phyloP scores from a whole-genome alignment of 371 early-diverging fungal genomes.

The Batkoa obscura region DNA sequence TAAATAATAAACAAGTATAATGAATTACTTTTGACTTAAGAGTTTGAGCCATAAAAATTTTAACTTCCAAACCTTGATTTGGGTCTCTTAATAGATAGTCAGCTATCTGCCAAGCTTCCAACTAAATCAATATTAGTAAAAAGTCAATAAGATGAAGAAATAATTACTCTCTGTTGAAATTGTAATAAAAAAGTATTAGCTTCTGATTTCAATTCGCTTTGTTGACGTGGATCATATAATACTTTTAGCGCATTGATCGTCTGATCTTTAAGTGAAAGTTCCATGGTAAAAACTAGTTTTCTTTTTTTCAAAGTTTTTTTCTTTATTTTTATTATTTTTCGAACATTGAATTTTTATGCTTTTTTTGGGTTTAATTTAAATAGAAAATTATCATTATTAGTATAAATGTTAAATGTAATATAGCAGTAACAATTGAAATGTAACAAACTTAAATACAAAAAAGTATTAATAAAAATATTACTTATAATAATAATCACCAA shows the following conservation, averaged over 20 bases:
- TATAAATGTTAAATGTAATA: too few relatives aligned
- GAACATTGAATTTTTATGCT: too few relatives aligned
- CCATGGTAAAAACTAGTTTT: constrained; percentile 1
- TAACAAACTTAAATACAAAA: too few relatives aligned
- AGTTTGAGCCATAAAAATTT: constrained; percentile 84
- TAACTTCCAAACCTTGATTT: constrained; percentile 31
- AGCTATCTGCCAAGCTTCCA: constrained; percentile 69
- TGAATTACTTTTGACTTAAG: constrained; percentile 62
- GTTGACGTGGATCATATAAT: not conserved
- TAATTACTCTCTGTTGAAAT: constrained; percentile 72
- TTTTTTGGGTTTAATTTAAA: too few relatives aligned
- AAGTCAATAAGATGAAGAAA: too few relatives aligned
- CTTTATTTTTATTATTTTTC: too few relatives aligned
- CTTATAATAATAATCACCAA: too few relatives aligned
- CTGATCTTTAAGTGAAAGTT: not conserved
- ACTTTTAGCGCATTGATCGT: not conserved
- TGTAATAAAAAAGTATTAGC: constrained; percentile 65
- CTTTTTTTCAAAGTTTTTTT: too few relatives aligned
- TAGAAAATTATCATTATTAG: too few relatives aligned
- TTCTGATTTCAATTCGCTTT: constrained; percentile 9
- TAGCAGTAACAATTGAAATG: too few relatives aligned
- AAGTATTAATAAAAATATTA: too few relatives aligned
- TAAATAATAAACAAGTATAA: not conserved
- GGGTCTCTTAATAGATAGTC: constrained; percentile 47
- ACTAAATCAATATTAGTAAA: constrained; percentile 17